Conservation (phyloP, 2,329 filamentous ascomycete species). For the Pseudopyricularia javanii region DNA sequence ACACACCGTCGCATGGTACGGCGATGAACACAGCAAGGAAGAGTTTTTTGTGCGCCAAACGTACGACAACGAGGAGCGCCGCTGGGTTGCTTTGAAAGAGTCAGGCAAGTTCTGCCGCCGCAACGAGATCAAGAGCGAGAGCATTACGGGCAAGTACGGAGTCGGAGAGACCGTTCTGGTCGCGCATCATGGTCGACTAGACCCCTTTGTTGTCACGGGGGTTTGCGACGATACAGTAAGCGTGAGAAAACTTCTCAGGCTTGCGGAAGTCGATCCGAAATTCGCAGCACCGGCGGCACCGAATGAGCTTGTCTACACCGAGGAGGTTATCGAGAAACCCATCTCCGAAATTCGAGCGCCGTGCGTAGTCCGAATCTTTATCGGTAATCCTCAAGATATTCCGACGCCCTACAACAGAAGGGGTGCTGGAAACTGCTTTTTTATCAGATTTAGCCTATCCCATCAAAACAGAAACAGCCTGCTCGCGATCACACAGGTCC, state of each 20-base stretch:
- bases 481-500: background rate
- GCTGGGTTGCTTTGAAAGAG: conserved; percentile 46
- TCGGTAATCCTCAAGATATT: background rate
- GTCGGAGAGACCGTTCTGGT: conserved; percentile 51
- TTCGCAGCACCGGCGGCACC: conserved; percentile 13
- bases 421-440: conserved; percentile 57
- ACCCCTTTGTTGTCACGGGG: conserved; percentile 48
- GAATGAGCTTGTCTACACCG: conserved; percentile 50
- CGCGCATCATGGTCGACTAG: conserved; percentile 25
- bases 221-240: conserved; percentile 18
- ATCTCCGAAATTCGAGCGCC: conserved; percentile 31
- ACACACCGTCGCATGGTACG: conserved; percentile 46
- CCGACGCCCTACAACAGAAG: conserved; percentile 46
- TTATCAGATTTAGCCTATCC: conserved; percentile 29
- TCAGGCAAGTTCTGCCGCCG: conserved; percentile 39
- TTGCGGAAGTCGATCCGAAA: background rate
- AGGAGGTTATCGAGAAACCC: conserved; percentile 25
- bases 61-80: conserved; percentile 46
- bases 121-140: conserved; percentile 12
- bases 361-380: conserved; percentile 49
- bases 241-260: conserved; percentile 33
- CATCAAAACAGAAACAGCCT: background rate
- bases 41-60: conserved; percentile 61
- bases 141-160: conserved; percentile 19
- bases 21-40: conserved; percentile 26